Conservation (phyloP, 2,329 filamentous ascomycete genomes). For the Alternaria triticimaculans region DNA sequence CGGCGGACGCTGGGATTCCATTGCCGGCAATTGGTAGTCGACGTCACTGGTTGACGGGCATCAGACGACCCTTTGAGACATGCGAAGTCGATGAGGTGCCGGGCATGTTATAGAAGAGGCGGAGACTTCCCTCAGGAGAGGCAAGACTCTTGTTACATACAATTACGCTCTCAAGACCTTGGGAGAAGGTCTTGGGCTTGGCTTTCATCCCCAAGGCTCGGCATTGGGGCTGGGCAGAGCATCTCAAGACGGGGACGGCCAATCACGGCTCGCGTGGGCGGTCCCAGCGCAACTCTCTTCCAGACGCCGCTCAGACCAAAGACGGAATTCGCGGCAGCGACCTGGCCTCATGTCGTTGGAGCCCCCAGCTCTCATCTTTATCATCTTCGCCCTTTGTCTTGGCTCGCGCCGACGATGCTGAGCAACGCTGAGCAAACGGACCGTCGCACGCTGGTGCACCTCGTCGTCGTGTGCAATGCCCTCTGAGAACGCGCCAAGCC, state of each 20-base stretch:
- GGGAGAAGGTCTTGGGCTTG: conserved; percentile 42
- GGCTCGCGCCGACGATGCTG: conserved; percentile 16
- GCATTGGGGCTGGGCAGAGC: conserved; percentile 29
- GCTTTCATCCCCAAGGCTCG: conserved; percentile 38
- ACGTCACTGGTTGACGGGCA: conserved; percentile 35
- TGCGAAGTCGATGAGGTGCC: conserved; percentile 27
- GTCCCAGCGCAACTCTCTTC: conserved; percentile 8
- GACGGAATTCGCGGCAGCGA: conserved; percentile 38
- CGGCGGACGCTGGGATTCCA: conserved; percentile 43
- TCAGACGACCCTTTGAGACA: conserved; percentile 29
- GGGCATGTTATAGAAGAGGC: conserved; percentile 45
- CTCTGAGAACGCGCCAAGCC: conserved; percentile 3
- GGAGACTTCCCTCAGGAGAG: conserved; percentile 43
- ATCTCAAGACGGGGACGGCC: conserved; percentile 20
- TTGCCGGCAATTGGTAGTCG: conserved; percentile 30
- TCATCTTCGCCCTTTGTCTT: conserved; percentile 7
- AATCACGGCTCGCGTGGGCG: conserved; percentile 25
- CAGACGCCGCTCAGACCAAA: conserved; percentile 28
- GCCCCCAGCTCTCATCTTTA: conserved; percentile 2
- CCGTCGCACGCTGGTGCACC: neutral
- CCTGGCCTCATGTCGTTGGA: conserved; percentile 7
- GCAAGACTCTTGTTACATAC: conserved; percentile 43
- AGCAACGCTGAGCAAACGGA: conserved; percentile 11
- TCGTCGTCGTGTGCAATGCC: conserved; percentile 1
- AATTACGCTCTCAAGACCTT: conserved; percentile 41